phyloP scores from a whole-genome alignment of 805 yeast species.

The Pichia phayaonensis region DNA sequence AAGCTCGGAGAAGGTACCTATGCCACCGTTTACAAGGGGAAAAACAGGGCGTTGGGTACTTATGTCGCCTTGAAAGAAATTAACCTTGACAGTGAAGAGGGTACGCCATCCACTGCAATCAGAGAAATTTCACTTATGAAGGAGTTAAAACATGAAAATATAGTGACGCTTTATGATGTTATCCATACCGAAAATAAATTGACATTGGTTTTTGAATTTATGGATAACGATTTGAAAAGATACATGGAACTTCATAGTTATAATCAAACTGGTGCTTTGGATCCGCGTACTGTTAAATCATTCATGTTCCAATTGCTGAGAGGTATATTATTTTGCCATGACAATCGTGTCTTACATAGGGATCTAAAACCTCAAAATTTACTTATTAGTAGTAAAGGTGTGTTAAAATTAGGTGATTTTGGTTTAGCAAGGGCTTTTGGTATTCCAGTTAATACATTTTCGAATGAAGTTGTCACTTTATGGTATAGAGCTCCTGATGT shows the following conservation, averaged over 20 bases:
- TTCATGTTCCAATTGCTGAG: constrained; percentile 90
- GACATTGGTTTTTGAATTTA: constrained; percentile 84
- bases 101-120: constrained; percentile 97
- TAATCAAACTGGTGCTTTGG: constrained; percentile 55
- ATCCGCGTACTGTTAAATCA: constrained; percentile 66
- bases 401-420: constrained; percentile 89
- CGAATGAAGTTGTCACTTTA: constrained; percentile 94
- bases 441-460: constrained; percentile 93
- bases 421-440: constrained; percentile 98
- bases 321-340: constrained; percentile 85
- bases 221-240: constrained; percentile 89
- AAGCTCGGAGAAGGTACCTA: constrained; percentile 93
- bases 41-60: constrained; percentile 78
- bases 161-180: constrained; percentile 87
- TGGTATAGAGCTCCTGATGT: constrained; percentile 99
- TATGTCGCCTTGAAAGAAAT: constrained; percentile 94
- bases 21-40: constrained; percentile 96
- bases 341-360: constrained; percentile 74
- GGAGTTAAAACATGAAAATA: constrained; percentile 88
- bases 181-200: constrained; percentile 95
- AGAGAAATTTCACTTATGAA: constrained; percentile 94
- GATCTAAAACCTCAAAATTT: constrained; percentile 94
- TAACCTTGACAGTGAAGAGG: constrained; percentile 91
- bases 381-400: constrained; percentile 83
- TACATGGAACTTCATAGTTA: constrained; percentile 61